Conservation (phyloP, 169 alveolate species). For the Eimeria sp. region DNA sequence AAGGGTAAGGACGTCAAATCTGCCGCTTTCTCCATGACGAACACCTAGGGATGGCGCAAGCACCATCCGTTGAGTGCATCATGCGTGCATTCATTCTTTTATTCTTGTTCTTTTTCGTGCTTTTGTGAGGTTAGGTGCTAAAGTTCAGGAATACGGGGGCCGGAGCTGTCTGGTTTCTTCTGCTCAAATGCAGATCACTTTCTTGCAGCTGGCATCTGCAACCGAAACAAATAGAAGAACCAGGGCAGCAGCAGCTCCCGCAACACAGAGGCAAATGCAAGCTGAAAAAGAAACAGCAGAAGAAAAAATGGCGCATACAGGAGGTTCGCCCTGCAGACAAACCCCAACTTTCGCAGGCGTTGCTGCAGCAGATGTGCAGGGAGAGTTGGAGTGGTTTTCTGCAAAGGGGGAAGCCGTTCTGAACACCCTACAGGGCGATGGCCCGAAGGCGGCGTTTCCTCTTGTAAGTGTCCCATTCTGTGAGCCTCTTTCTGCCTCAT, state of each 20-base stretch:
- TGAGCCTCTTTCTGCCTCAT: too few relatives aligned
- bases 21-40: too few relatives aligned
- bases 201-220: background rate
- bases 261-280: too few relatives aligned
- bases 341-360: background rate
- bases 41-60: too few relatives aligned
- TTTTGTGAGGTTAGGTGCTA: background rate
- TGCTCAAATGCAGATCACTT: slow-evolving; percentile 25
- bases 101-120: background rate
- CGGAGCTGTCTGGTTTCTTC: slow-evolving; percentile 20
- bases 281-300: too few relatives aligned
- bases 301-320: background rate
- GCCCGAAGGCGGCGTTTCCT: background rate
- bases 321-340: background rate
- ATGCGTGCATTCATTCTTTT: background rate
- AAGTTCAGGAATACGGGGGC: slow-evolving; percentile 26
- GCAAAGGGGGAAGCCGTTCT: background rate
- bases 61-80: too few relatives aligned
- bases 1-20: slow-evolving; percentile 6
- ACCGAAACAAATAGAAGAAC: background rate
- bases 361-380: background rate
- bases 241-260: too few relatives aligned
- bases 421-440: too few relatives aligned
- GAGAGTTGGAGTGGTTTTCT: background rate
- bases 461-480: background rate